Base-by-base conservation (phyloP, 345 rosid species). In the Excoecaria agallocha region DNA sequence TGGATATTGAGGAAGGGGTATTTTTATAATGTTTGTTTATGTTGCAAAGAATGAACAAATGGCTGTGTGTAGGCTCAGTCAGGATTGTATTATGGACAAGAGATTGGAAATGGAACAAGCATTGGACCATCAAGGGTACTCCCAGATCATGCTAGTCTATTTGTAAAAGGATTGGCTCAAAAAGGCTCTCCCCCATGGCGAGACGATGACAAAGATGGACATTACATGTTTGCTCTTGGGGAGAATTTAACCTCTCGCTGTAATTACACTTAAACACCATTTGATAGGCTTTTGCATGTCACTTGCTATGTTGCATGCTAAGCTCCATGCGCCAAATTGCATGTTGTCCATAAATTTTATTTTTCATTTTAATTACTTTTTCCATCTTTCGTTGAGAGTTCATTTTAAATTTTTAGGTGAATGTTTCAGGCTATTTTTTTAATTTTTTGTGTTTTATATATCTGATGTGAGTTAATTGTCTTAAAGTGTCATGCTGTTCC, bases 131-230 rank as follows among this genome's bases (percentile, higher is more conserved):
- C 91, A 20, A 84, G 88, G 82, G 79, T 81, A 75, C 86, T 60
- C 56, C 77, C 77, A 12, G 88, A 85, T 70, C 83, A 82, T 75
- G 76, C 85, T 60, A 61, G 82, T 83, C 74, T 85, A 59, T 86
- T 82, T 82, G 78, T 84, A 37, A 90, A 82, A 77, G 89, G 89
- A 79, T 79, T 86, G 80, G 77, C 85, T 84, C 84, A 80, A 79
- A 89, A 82, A 71, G 85, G 87, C 81, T 83, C 87, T 77, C 89
- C 90, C 76, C 91, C 84, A 30, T 80, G 91, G 90, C 88, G 85
- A 78, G 85, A 83, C 19, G 91, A 86, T 84, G 90, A 88, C 88
- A 90, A 90, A 85, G 94, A 90, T 79, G 94, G 91, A 50, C 90
- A 86, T 85, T 89, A 85, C 87, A 75, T 85, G 82, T 89, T 88